Conservation (phyloP, 179 eudicot species). For the Nepenthes alata region DNA sequence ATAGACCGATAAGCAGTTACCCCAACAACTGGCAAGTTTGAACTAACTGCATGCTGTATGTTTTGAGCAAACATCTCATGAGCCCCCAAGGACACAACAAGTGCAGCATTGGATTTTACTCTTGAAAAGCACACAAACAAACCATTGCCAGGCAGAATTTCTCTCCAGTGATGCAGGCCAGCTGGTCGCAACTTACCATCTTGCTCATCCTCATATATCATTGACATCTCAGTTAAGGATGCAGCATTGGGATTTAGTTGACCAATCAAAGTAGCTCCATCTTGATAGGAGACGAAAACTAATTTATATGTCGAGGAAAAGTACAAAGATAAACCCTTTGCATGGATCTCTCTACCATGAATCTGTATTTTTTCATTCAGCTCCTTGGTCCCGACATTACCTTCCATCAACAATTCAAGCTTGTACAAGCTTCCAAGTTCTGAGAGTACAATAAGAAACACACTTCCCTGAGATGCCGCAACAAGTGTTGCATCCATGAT, state of each 20-base stretch:
- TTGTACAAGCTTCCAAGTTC: conserved; percentile 76
- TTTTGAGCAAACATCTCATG: conserved; percentile 70
- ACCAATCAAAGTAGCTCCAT: conserved; percentile 81
- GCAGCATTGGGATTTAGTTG: conserved; percentile 53
- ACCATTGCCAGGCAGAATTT: conserved; percentile 68
- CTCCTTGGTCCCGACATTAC: conserved; percentile 63
- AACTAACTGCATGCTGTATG: conserved; percentile 73
- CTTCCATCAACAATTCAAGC: conserved; percentile 64
- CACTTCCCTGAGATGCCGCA: conserved; percentile 63
- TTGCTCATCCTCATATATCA: conserved; percentile 66
- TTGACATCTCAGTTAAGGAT: conserved; percentile 53
- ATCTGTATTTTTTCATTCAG: conserved; percentile 59
- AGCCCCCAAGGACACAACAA: conserved; percentile 67
- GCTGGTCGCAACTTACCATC: conserved; percentile 71
- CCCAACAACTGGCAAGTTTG: conserved; percentile 91
- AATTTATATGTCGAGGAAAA: conserved; percentile 73
- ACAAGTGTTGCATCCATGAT: conserved; percentile 76
- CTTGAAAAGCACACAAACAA: conserved; percentile 85
- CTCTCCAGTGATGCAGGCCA: conserved; percentile 93
- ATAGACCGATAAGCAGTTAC: conserved; percentile 83
- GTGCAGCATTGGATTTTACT: conserved; percentile 62
- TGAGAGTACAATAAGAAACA: conserved; percentile 73
- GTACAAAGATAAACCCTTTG: conserved; percentile 74
- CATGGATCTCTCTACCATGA: conserved; percentile 35
- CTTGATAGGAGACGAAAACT: conserved; percentile 79